Conservation (phyloP, 495 filamentous ascomycete genomes). For the Pseudomonodictys pantanalensis region DNA sequence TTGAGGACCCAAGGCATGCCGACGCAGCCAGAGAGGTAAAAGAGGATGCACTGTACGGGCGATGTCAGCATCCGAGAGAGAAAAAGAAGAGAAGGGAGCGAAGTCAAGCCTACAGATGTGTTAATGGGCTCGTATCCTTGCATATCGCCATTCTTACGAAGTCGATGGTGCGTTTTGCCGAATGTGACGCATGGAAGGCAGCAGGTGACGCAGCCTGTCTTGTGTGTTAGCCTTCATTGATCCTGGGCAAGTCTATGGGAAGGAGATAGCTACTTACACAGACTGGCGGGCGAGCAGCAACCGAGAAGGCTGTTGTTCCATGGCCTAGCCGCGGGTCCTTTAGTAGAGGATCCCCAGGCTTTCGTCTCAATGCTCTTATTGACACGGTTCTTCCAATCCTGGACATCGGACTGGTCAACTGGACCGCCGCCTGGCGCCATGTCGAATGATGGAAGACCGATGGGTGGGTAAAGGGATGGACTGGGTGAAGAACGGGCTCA, state of each 20-base stretch:
- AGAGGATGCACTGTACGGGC: neutral
- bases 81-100: neutral
- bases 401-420: conserved; percentile 36
- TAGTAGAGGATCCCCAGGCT: conserved; percentile 38
- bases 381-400: conserved; percentile 39
- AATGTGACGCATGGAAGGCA: conserved; percentile 48
- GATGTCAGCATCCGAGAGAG: neutral
- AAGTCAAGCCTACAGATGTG: conserved; percentile 39
- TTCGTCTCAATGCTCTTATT: conserved; percentile 39
- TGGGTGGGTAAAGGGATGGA: neutral
- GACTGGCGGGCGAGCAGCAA: conserved; percentile 42
- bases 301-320: conserved; percentile 40
- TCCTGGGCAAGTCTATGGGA: neutral
- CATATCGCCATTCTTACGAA: conserved; percentile 42
- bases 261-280: conserved; percentile 26
- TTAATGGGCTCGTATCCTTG: conserved; percentile 47
- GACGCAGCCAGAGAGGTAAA: conserved; percentile 39
- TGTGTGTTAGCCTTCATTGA: neutral
- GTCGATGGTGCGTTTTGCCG: conserved; percentile 48
- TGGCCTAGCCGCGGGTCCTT: conserved; percentile 19
- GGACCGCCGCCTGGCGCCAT: conserved; percentile 7
- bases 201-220: conserved; percentile 40
- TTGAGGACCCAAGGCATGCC: conserved; percentile 41
- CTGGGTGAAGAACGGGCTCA: neutral
- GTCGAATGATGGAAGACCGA: neutral